A percentile compares a stretch with the other conserved stretches of the same genome.
These are phyloP conservation scores for Corchorus olitorius DNA, from an alignment of 345 rosid species.

Conservation along the genomic window DNA sequence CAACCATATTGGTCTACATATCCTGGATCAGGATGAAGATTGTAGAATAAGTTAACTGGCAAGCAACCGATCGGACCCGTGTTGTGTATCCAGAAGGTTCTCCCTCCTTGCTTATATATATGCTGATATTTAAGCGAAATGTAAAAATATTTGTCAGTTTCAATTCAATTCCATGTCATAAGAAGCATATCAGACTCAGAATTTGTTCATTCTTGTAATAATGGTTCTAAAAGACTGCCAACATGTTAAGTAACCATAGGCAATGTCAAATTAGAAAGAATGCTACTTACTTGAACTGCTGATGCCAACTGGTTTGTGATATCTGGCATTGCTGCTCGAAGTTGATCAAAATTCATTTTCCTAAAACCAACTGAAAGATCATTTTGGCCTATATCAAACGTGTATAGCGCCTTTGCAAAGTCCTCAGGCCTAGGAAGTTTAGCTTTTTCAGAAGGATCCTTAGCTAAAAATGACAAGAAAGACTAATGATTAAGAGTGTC, in stretches of 20 bases:
- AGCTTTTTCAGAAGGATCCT: constrained; percentile 44
- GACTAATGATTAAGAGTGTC: not conserved
- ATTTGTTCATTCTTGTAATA: not conserved
- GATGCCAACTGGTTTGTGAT: constrained; percentile 72
- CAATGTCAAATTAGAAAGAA: not conserved
- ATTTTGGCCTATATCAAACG: constrained; percentile 93
- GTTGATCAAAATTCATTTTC: constrained; percentile 68
- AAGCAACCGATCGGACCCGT: constrained; percentile 91
- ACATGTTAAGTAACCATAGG: not conserved
- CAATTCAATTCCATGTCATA: not conserved
- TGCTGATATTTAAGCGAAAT: constrained; percentile 31
- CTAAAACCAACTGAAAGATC: constrained; percentile 89
- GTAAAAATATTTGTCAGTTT: constrained; percentile 7
- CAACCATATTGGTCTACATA: constrained; percentile 73
- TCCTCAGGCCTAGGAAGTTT: constrained; percentile 77
- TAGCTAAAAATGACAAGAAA: constrained; percentile 39
- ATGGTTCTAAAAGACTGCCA: not conserved
- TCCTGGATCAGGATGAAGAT: constrained; percentile 68
- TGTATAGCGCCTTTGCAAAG: constrained; percentile 79
- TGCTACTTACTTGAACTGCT: constrained; percentile 71
- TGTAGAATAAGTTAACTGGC: constrained; percentile 72
- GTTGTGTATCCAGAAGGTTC: constrained; percentile 76
- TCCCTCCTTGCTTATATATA: constrained; percentile 52
- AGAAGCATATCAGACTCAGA: constrained; percentile 3
- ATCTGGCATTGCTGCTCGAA: constrained; percentile 67